Percentiles rank a stretch among this genome's conserved stretches.
phyloP scores from a whole-genome alignment of 176 grass and related monocot species.

The Canna indica region DNA sequence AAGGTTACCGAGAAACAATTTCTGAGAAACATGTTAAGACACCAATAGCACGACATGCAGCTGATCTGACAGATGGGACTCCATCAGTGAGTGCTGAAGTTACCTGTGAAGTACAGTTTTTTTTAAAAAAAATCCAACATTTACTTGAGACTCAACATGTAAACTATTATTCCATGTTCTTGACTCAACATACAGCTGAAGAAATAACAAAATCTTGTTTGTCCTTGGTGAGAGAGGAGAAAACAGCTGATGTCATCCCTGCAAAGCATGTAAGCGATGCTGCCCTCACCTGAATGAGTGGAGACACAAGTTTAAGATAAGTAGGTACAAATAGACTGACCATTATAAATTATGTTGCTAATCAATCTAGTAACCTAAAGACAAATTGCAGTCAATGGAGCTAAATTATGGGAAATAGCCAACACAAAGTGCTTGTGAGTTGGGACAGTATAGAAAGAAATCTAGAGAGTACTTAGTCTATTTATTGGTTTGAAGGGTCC shows the following conservation, averaged over 20 bases:
- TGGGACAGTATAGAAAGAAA: too few relatives aligned
- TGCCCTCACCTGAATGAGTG: slow-evolving; percentile 57
- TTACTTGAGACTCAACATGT: background rate
- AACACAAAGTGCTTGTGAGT: too few relatives aligned
- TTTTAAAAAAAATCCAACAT: background rate
- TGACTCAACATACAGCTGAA: slow-evolving; percentile 43
- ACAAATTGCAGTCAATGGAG: too few relatives aligned
- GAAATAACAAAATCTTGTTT: slow-evolving; percentile 64
- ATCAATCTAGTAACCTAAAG: slow-evolving; percentile 19
- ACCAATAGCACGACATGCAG: slow-evolving; percentile 89
- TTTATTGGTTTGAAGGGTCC: too few relatives aligned
- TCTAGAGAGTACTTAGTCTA: too few relatives aligned
- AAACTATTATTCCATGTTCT: background rate
- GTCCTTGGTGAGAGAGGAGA: slow-evolving; percentile 56
- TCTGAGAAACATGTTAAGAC: slow-evolving; percentile 63
- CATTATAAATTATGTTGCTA: background rate
- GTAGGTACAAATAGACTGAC: background rate
- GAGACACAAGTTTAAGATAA: slow-evolving; percentile 21
- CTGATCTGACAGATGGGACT: slow-evolving; percentile 62
- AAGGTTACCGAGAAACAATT: slow-evolving; percentile 51
- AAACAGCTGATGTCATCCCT: slow-evolving; percentile 90
- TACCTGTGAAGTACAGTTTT: slow-evolving; percentile 37
- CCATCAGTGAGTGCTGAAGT: slow-evolving; percentile 57
- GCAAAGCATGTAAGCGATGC: slow-evolving; percentile 90
- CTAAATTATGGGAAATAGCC: too few relatives aligned